Conservation (phyloP, 2,329 filamentous ascomycete species). For the Epichloe elymi region DNA sequence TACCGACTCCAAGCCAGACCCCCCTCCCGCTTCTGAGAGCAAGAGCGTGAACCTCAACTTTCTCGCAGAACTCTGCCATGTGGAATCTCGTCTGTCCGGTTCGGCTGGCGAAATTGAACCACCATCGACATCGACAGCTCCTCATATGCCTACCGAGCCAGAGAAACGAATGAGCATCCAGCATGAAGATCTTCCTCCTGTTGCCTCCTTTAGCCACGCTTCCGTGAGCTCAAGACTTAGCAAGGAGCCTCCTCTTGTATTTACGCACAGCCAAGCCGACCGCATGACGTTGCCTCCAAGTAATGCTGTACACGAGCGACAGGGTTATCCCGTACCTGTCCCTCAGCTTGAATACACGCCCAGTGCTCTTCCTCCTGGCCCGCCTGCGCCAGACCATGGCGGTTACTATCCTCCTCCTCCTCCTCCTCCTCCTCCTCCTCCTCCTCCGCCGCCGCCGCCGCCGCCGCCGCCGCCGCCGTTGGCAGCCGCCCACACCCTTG, state of each 20-base stretch:
- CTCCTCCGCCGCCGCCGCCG: neutral
- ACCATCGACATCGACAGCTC: neutral
- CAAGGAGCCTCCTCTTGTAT: conserved; percentile 13
- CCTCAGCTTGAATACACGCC: conserved; percentile 6
- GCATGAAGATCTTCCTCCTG: conserved; percentile 13
- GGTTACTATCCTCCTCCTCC: conserved; percentile 15
- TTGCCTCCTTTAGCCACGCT: conserved; percentile 10
- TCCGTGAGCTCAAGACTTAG: conserved; percentile 13
- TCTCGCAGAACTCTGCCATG: conserved; percentile 22
- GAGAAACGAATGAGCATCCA: conserved; percentile 10
- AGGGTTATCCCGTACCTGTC: conserved; percentile 4
- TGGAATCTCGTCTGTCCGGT: conserved; percentile 15
- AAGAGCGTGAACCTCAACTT: conserved; percentile 18
- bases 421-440: conserved; percentile 10
- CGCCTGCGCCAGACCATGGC: conserved; percentile 8
- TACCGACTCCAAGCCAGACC: conserved; percentile 22
- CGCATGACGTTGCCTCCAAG: conserved; percentile 11
- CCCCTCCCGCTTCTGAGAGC: conserved; percentile 12
- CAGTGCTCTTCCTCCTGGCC: conserved; percentile 11
- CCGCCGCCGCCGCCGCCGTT: neutral
- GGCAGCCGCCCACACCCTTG: conserved; percentile 10
- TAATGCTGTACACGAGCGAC: conserved; percentile 11
- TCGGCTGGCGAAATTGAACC: conserved; percentile 6
- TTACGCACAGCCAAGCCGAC: conserved; percentile 10
- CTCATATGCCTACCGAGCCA: neutral